Base-by-base conservation (phyloP, 2,329 filamentous ascomycete species). In the Aspergillus ochraceoroseus region DNA sequence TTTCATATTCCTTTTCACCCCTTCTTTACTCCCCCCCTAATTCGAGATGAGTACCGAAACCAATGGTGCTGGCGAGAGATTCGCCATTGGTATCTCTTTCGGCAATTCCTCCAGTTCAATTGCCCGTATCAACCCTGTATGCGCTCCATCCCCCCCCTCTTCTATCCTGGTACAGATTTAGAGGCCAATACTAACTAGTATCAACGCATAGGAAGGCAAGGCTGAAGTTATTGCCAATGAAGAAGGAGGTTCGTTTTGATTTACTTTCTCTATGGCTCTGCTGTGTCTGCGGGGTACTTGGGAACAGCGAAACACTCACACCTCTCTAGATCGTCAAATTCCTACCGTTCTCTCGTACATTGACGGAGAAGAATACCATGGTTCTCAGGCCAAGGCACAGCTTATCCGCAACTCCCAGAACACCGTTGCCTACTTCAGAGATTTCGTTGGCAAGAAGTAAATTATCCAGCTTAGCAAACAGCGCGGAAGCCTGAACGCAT, bases 61-160 rank as follows among this genome's bases (percentile, higher is more conserved):
- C 57, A 67, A 75, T 71, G 64, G 68, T 59, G 56, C 65, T 64
- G 61, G 66, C 61, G 72, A 77, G 66, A 70, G 76, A 58, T 74
- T 75, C 59, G 87, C 84, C 64, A 96, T 98, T 70, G 92, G 92
- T 66, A 88, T 98, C 64, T 85, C 89, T 54, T 95, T 96, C 75
- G 92, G 92, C 71, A 98, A 96, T 75, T 89, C 88, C 48, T 94
- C 95, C 81, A 94, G 87, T 73, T 95, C 88, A 46, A 95, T 98
- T 70, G 90, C 90, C 57, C 88, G 82, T 65, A 94, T 89, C 32
- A 79, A 83, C 48, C 68, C 68, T 48, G 76, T 79, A 67, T 51
- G 37, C 42, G 32, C 14, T 25, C 15, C 26, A 31, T 17, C 15
- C 38, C 43, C 14, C n/a, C 18, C 17, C 40, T 19, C 8, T 27